Percentiles rank a stretch among this genome's conserved stretches.
Evolutionary conservation across 2,329 filamentous ascomycete genomes (phyloP).

Genomic region (Monilinia fructigena): DNA sequence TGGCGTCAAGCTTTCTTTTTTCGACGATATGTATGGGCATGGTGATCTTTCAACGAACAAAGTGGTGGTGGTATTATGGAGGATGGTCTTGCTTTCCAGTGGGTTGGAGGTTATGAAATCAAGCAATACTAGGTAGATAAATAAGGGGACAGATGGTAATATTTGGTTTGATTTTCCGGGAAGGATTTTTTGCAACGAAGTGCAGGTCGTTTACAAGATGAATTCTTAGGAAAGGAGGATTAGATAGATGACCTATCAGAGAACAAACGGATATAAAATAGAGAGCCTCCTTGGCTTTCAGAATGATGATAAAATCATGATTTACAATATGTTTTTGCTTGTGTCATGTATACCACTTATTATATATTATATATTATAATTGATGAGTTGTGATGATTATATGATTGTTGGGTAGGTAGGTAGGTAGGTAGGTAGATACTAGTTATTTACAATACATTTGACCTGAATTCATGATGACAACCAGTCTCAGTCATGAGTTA

Average conservation of each 20-base stretch:
- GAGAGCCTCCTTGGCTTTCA: conserved; percentile 8
- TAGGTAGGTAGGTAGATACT: no score
- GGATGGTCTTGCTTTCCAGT: conserved; percentile 18
- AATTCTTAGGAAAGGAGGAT: conserved; percentile 12
- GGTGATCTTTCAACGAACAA: conserved; percentile 21
- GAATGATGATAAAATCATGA: conserved; percentile 19
- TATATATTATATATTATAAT: neutral
- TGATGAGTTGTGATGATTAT: neutral
- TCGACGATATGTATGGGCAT: conserved; percentile 31
- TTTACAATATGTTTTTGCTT: neutral
- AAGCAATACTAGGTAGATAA: conserved; percentile 3
- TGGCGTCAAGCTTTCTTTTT: conserved; percentile 33
- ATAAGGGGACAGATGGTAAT: conserved; percentile 5
- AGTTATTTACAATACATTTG: no score
- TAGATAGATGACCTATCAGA: conserved; percentile 12
- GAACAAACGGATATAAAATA: conserved; percentile 11
- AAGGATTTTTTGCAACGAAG: conserved; percentile 35
- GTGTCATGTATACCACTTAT: no score
- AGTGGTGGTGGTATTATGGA: conserved; percentile 2
- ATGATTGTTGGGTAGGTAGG: no score
- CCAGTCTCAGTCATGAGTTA: no score
- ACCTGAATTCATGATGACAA: no score
- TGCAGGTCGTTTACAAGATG: conserved; percentile 40
- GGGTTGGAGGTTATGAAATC: conserved; percentile 12
- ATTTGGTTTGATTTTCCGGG: conserved; percentile 14